Evolutionary conservation across 2,329 filamentous ascomycete genomes (phyloP), one percentile per base, ranked within the genome.

Genomic region (Gaeumannomyces sp.): DNA sequence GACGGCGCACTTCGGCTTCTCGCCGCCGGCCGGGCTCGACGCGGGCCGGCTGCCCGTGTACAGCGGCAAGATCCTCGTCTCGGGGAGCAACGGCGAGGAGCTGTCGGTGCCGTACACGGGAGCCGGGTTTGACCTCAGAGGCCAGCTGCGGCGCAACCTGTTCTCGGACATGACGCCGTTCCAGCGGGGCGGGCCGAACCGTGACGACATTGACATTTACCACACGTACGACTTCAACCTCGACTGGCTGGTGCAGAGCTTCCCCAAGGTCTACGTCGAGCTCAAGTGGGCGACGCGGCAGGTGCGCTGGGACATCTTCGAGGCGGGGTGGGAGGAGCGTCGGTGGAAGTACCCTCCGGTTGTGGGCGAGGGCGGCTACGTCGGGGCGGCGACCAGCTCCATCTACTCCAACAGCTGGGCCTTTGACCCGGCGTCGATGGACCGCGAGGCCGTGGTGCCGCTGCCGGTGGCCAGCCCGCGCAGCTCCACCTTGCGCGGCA

Each of bases 61-160:
- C 64, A 73, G 73, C 61, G 75, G 75, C 60, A 74, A 72, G 65
- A 69, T 76, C 27, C 66, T 73, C 27, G 68, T 76, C 60, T 69
- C 71, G 14, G 71, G 70, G n/a, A 72, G 70, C 65, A 72, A 72
- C 59, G 73, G 73, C 38, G 75, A 77, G 64, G 66, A 70, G 27
- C 68, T 76, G 28, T 72, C 70, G 13, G 70, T 76, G 3, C 73
- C 73, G 1, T 76, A 77, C 66, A 19, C n/a, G n/a, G 61, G 70
- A 7, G 57, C 50, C 27, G 53, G 27, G 10, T 64, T 58, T 61
- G 53, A 67, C 57, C 68, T 68, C 19, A 33, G 58, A 31, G 50
- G 38, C 8, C 45, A 63, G 27, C 22, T 63, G 68, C 28, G 53
- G 2, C 45, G 45, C 31, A 63, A 22, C 58, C 3, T 60, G 27